Evolutionary conservation across 176 grass and related monocot species (phyloP).

Genomic region (Eragrostis nindensis): DNA sequence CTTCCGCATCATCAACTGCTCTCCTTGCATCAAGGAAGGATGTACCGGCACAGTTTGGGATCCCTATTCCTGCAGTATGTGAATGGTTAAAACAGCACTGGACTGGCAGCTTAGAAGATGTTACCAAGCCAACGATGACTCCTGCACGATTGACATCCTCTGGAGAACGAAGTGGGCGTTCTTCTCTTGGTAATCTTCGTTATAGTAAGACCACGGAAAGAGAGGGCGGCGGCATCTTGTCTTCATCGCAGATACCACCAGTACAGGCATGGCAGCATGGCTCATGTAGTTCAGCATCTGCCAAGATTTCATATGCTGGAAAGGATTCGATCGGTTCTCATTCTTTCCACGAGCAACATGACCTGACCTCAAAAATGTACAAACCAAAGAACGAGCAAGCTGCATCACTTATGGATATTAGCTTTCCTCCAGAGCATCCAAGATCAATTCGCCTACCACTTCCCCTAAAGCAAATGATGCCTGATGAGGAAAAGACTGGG

Average conservation of each 20-base stretch:
- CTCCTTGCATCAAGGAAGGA: constrained; percentile 70
- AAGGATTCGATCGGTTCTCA: constrained; percentile 44
- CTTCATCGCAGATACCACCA: constrained; percentile 46
- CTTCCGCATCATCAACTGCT: constrained; percentile 60
- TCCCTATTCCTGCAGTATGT: constrained; percentile 77
- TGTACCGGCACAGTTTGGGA: constrained; percentile 70
- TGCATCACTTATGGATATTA: constrained; percentile 63
- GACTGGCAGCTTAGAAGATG: constrained; percentile 88
- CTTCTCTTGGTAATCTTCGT: constrained; percentile 46
- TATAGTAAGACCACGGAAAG: constrained; percentile 47
- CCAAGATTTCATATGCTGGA: constrained; percentile 56
- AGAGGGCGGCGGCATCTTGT: constrained; percentile 34
- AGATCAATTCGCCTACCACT: constrained; percentile 81
- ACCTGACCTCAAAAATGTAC: constrained; percentile 48
- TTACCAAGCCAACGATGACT: constrained; percentile 75
- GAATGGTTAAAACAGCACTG: constrained; percentile 94
- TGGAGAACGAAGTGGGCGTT: constrained; percentile 50
- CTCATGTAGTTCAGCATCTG: constrained; percentile 73
- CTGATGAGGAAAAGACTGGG: constrained; percentile 61
- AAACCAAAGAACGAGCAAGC: constrained; percentile 54
- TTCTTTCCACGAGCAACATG: constrained; percentile 45
- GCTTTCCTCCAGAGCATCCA: constrained; percentile 62
- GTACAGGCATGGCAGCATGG: constrained; percentile 51
- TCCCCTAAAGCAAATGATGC: constrained; percentile 86
- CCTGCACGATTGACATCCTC: constrained; percentile 59